Percentiles rank a stretch among this genome's conserved stretches.
phyloP scores from a whole-genome alignment of 2,329 filamentous ascomycete genomes.

The Stagonosporopsis tanaceti region DNA sequence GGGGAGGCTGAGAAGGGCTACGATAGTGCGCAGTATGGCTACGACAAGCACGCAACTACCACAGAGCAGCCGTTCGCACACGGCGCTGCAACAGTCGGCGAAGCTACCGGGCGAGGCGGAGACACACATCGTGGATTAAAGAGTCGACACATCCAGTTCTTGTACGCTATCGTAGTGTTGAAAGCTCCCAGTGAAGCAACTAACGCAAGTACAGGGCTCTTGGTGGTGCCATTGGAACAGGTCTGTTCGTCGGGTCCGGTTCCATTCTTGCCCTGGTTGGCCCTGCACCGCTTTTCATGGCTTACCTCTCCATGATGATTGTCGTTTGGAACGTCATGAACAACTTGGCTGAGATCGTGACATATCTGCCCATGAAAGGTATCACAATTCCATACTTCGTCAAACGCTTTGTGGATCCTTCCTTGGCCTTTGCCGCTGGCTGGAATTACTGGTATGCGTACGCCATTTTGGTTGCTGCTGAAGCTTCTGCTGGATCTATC shows the following conservation, averaged over 20 bases:
- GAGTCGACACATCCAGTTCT: conserved; percentile 49
- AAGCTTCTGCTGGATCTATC: conserved; percentile 45
- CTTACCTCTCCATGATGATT: conserved; percentile 49
- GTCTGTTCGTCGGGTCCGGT: conserved; percentile 48
- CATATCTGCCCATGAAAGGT: conserved; percentile 51
- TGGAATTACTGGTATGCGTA: conserved; percentile 48
- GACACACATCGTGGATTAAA: conserved; percentile 49
- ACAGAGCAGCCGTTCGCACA: conserved; percentile 38
- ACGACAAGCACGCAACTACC: conserved; percentile 24
- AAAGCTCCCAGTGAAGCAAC: neutral
- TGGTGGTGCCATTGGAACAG: conserved; percentile 62
- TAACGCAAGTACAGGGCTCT: conserved; percentile 60
- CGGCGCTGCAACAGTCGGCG: conserved; percentile 39
- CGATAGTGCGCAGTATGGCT: conserved; percentile 24
- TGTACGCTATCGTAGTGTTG: conserved; percentile 26
- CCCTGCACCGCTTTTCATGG: conserved; percentile 49
- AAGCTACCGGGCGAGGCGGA: conserved; percentile 39
- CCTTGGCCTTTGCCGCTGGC: conserved; percentile 46
- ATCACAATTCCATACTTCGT: conserved; percentile 51
- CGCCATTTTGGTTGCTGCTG: conserved; percentile 46
- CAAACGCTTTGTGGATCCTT: conserved; percentile 58
- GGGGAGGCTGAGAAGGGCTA: conserved; percentile 39
- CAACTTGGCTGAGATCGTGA: conserved; percentile 52
- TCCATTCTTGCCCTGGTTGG: conserved; percentile 44
- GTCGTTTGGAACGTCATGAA: conserved; percentile 53